These are phyloP conservation scores for Aspergillus latus DNA, from an alignment of 2,329 filamentous ascomycete species.

Conservation along the genomic window DNA sequence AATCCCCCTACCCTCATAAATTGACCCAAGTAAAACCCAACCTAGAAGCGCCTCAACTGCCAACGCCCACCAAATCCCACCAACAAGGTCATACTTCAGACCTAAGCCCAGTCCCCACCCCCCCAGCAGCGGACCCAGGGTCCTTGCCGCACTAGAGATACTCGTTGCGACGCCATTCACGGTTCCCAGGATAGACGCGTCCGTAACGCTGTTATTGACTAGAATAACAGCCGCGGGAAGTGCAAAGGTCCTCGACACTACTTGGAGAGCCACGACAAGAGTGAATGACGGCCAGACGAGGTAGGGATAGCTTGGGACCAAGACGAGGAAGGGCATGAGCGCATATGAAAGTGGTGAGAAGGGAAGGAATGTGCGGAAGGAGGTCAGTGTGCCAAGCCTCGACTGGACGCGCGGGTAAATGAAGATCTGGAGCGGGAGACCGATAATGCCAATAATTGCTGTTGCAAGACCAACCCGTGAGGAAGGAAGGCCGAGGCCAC, in stretches of 20 bases:
- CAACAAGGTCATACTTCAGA: constrained; percentile 55
- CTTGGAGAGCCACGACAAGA: constrained; percentile 65
- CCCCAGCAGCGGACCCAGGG: constrained; percentile 56
- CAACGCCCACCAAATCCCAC: constrained; percentile 58
- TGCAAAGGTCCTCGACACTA: constrained; percentile 70
- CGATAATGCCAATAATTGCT: constrained; percentile 71
- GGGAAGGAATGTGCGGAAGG: constrained; percentile 67
- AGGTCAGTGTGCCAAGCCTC: constrained; percentile 65
- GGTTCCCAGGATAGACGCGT: constrained; percentile 57
- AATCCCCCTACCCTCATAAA: constrained; percentile 66
- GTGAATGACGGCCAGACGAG: constrained; percentile 66
- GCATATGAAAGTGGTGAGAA: constrained; percentile 71
- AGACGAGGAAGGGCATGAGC: constrained; percentile 67
- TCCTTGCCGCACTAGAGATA: constrained; percentile 54
- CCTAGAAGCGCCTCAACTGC: constrained; percentile 57
- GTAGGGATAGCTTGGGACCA: constrained; percentile 59
- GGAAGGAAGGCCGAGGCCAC: constrained; percentile 72
- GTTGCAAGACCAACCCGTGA: constrained; percentile 73
- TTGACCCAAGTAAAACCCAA: constrained; percentile 58
- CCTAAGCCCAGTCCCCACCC: constrained; percentile 57
- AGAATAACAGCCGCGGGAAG: constrained; percentile 60
- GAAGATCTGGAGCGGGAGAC: constrained; percentile 70
- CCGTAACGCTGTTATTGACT: constrained; percentile 61
- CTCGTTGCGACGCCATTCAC: constrained; percentile 61
- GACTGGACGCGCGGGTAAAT: constrained; percentile 68